Percentiles rank a stretch among this genome's conserved stretches.
These are phyloP conservation scores for Umbelopsis vinacea DNA, from an alignment of 192 early-diverging fungal genomes.

Conservation along the genomic window DNA sequence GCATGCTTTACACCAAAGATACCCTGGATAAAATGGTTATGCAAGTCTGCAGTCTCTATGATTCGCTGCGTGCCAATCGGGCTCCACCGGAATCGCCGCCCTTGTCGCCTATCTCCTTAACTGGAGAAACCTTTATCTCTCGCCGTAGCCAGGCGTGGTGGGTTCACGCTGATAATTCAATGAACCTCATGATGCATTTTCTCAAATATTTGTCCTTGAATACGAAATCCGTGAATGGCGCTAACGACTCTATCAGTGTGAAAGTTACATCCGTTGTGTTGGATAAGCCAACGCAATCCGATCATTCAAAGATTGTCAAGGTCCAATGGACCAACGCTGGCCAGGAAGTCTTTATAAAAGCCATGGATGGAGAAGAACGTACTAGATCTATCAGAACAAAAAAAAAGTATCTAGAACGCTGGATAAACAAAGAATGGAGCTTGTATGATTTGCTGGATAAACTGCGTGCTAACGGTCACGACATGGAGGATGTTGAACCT, in stretches of 20 bases:
- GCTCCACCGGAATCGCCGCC: background rate
- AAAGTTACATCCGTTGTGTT: conserved; percentile 1
- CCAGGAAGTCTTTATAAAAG: background rate
- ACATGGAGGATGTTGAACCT: background rate
- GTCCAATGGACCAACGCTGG: conserved; percentile 8
- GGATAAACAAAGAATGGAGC: conserved; percentile 12
- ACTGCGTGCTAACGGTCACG: background rate
- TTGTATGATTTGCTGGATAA: background rate
- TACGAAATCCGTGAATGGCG: background rate
- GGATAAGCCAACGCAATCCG: background rate
- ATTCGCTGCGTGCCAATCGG: background rate
- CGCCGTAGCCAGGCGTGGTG: conserved; percentile 6
- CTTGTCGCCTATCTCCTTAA: conserved; percentile 4
- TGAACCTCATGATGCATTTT: conserved; percentile 16
- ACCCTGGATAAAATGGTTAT: background rate
- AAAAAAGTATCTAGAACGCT: conserved; percentile 14
- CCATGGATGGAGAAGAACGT: background rate
- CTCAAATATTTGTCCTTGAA: conserved; percentile 16
- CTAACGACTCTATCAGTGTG: background rate
- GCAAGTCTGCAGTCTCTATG: background rate
- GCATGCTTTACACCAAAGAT: background rate
- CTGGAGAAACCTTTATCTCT: background rate
- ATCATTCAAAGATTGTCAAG: conserved; percentile 1
- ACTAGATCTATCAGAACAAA: background rate
- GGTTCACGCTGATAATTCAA: conserved; percentile 15